A percentile compares a stretch with the other conserved stretches of the same genome.
phyloP scores from a whole-genome alignment of 768 basidiomycete genomes.

The Tylopilus subfusipes region DNA sequence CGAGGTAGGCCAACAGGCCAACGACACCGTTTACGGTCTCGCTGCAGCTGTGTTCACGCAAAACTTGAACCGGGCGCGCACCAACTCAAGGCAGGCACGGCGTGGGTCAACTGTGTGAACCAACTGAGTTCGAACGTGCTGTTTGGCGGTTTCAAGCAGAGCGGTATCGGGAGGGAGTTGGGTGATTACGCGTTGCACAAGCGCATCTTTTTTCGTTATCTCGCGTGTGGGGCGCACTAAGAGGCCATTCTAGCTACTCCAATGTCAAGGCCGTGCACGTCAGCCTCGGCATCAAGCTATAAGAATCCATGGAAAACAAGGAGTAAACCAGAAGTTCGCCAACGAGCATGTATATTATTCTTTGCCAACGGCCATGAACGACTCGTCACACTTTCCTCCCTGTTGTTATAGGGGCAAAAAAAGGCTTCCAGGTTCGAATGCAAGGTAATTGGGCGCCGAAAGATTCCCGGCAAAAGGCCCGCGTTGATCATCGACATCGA shows the following conservation, averaged over 20 bases:
- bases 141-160: slow-evolving; percentile 85
- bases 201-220: slow-evolving; percentile 31
- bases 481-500: no score
- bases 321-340: background rate
- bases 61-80: slow-evolving; percentile 79
- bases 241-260: slow-evolving; percentile 13
- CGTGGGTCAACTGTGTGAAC: slow-evolving; percentile 52
- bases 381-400: background rate
- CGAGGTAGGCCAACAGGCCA: slow-evolving; percentile 69
- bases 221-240: background rate
- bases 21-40: slow-evolving; percentile 85
- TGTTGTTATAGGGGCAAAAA: no score
- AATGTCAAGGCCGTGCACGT: slow-evolving; percentile 37
- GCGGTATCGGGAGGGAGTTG: slow-evolving; percentile 78
- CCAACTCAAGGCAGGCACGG: slow-evolving; percentile 76
- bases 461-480: no score
- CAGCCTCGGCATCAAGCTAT: slow-evolving; percentile 39
- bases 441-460: no score
- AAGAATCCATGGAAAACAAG: background rate
- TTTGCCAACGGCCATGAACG: background rate
- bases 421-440: no score
- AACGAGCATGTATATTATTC: background rate
- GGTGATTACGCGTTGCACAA: slow-evolving; percentile 69
- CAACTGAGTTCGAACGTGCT: slow-evolving; percentile 44
- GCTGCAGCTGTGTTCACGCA: slow-evolving; percentile 84